Conservation (phyloP, 2,329 filamentous ascomycete genomes). For the Talaromyces sp. region DNA sequence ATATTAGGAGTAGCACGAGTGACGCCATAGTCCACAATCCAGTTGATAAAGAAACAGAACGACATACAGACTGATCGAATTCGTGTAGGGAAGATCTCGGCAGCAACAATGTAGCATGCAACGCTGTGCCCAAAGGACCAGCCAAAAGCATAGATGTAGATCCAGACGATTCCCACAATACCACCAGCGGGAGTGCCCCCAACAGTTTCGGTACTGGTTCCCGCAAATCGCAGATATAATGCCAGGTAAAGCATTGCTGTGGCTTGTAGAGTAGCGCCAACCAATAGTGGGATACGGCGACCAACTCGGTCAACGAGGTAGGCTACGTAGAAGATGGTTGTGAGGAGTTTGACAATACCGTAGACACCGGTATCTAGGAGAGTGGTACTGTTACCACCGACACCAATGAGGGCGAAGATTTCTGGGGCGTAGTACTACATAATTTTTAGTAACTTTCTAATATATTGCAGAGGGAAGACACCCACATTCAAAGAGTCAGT, state of each 20-base stretch:
- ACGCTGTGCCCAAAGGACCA: constrained; percentile 32
- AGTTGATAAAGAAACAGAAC: constrained; percentile 30
- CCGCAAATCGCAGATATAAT: constrained; percentile 35
- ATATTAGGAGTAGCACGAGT: constrained; percentile 32
- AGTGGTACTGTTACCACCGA: constrained; percentile 27
- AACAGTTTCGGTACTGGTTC: constrained; percentile 25
- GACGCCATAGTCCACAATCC: constrained; percentile 32
- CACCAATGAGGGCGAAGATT: constrained; percentile 43
- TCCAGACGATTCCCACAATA: constrained; percentile 40
- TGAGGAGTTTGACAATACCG: constrained; percentile 34
- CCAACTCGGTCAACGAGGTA: constrained; percentile 35
- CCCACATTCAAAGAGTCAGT: constrained; percentile 38
- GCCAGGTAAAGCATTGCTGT: constrained; percentile 34
- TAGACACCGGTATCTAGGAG: constrained; percentile 41
- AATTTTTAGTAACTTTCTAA: not conserved
- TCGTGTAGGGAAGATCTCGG: constrained; percentile 30
- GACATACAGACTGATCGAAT: constrained; percentile 32
- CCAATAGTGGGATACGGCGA: constrained; percentile 29
- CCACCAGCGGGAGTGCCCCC: constrained; percentile 39
- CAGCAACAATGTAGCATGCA: constrained; percentile 29
- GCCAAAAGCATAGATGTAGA: constrained; percentile 32
- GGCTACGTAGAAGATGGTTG: constrained; percentile 32
- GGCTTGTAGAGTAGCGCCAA: constrained; percentile 31
- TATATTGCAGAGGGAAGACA: not conserved
- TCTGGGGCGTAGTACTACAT: constrained; percentile 38